phyloP scores from a whole-genome alignment of 2,329 filamentous ascomycete genomes.

The Exophiala mesophila region DNA sequence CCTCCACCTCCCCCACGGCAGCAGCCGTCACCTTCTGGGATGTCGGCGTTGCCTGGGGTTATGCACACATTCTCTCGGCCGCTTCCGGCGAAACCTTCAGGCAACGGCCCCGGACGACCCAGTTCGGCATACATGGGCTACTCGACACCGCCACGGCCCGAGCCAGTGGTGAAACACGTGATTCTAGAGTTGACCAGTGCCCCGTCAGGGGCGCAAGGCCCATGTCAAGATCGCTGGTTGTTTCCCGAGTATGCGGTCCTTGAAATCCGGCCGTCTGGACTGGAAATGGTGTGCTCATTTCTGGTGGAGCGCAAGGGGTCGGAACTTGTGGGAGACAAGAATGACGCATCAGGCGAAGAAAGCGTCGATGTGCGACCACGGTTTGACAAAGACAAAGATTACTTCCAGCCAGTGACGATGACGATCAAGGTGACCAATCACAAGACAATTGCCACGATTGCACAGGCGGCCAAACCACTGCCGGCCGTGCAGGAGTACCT shows the following conservation, averaged over 20 bases:
- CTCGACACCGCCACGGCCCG: slow-evolving; percentile 30
- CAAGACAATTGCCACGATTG: slow-evolving; percentile 51
- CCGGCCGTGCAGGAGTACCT: slow-evolving; percentile 52
- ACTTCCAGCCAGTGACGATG: slow-evolving; percentile 52
- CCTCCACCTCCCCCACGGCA: slow-evolving; percentile 27
- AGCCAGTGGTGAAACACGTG: slow-evolving; percentile 41
- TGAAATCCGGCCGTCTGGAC: slow-evolving; percentile 35
- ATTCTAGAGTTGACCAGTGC: slow-evolving; percentile 42
- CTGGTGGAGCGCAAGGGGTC: slow-evolving; percentile 39
- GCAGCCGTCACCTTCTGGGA: slow-evolving; percentile 25
- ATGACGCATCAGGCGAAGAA: slow-evolving; percentile 5
- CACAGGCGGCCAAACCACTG: slow-evolving; percentile 51
- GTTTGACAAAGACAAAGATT: slow-evolving; percentile 35
- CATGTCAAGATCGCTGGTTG: slow-evolving; percentile 44
- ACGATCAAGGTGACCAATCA: slow-evolving; percentile 51
- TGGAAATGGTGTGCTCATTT: slow-evolving; percentile 43
- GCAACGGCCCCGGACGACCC: slow-evolving; percentile 8
- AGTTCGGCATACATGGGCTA: slow-evolving; percentile 14
- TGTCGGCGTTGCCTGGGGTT: slow-evolving; percentile 12
- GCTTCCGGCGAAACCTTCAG: slow-evolving; percentile 17
- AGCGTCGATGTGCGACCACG: not conserved
- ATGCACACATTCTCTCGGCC: slow-evolving; percentile 19
- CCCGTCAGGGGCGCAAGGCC: slow-evolving; percentile 37
- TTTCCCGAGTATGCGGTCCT: slow-evolving; percentile 47
- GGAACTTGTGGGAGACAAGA: slow-evolving; percentile 2